Percentiles rank a stretch among this genome's conserved stretches.
Conservation (phyloP, 192 early-diverging fungal genomes). For the Backusella macrospora region DNA sequence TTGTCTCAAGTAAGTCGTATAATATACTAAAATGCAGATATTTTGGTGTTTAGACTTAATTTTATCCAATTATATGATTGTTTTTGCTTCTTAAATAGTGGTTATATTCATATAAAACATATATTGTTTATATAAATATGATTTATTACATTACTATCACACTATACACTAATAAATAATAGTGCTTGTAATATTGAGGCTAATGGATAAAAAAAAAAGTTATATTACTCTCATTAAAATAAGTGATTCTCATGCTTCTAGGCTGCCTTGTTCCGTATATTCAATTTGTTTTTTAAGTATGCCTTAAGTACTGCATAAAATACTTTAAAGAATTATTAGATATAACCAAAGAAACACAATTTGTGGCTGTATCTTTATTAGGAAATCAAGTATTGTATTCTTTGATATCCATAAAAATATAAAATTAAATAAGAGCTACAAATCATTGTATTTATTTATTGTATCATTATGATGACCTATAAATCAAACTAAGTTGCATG, state of each 20-base stretch:
- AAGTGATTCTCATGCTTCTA: not conserved
- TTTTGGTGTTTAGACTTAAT: not conserved
- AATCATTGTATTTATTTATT: not conserved
- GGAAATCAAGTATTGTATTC: not conserved
- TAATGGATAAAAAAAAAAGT: not conserved
- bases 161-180: no score
- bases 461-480: no score
- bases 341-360: not conserved
- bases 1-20: not conserved
- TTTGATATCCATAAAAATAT: not conserved
- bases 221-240: not conserved
- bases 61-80: no score
- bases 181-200: not conserved
- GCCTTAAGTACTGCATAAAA: not conserved
- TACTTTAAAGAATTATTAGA: not conserved
- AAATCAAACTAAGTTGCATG: no score
- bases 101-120: no score
- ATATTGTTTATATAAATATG: not conserved
- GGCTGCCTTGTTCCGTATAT: not conserved
- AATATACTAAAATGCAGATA: not conserved
- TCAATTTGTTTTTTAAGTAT: not conserved
- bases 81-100: no score
- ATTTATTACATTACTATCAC: not conserved
- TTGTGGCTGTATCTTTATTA: not conserved
- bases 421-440: not conserved